Conservation (phyloP, 495 filamentous ascomycete species). For the Parathielavia hyrcaniae region DNA sequence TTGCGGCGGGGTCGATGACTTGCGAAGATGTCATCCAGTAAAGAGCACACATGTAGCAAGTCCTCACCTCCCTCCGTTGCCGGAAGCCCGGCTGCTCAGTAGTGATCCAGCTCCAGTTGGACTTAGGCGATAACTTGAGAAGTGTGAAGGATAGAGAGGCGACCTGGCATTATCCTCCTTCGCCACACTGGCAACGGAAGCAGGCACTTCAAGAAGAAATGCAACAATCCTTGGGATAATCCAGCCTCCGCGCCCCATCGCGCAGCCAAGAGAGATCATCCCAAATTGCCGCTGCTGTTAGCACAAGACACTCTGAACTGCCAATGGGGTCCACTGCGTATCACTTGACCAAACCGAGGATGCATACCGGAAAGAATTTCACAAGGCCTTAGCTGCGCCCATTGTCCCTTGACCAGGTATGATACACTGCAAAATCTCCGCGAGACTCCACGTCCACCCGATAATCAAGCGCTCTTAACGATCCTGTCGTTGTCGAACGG, state of each 20-base stretch:
- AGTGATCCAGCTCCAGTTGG: no score
- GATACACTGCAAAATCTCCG: conserved; percentile 26
- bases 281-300: conserved; percentile 5
- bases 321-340: neutral
- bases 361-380: conserved; percentile 7
- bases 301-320: conserved; percentile 1
- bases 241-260: neutral
- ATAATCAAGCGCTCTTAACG: conserved; percentile 55
- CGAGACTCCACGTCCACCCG: conserved; percentile 9
- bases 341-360: conserved; percentile 6
- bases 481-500: conserved; percentile 73
- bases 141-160: no score
- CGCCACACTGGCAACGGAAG: no score
- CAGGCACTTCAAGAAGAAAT: neutral
- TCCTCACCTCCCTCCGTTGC: no score
- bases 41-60: no score
- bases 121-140: no score
- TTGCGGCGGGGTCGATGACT: neutral
- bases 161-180: no score
- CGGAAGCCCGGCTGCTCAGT: no score
- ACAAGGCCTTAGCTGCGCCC: conserved; percentile 7
- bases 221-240: no score
- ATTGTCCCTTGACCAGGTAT: conserved; percentile 24
- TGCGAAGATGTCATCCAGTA: neutral
- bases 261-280: conserved; percentile 17